Conservation (phyloP, 108 stramenopile genomes). For the Skeletonema costatum region DNA sequence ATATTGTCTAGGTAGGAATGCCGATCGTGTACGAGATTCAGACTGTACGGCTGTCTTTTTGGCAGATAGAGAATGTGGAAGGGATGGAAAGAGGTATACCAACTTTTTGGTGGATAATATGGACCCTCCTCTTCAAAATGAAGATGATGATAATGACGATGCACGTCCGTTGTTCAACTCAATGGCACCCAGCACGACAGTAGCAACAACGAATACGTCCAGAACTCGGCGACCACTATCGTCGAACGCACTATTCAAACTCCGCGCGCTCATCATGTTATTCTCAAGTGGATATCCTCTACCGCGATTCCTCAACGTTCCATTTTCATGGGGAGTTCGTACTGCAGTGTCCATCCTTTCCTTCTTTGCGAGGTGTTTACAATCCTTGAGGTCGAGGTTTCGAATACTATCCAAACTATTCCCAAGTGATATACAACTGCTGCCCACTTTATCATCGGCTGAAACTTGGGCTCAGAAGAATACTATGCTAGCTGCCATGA, state of each 20-base stretch:
- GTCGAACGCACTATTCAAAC: conserved; percentile 33
- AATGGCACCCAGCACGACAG: neutral
- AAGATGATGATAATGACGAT: neutral
- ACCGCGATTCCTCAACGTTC: conserved; percentile 59
- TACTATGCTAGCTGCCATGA: conserved; percentile 90
- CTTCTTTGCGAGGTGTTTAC: conserved; percentile 36
- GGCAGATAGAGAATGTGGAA: conserved; percentile 70
- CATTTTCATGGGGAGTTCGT: conserved; percentile 69
- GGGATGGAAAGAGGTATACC: conserved; percentile 46
- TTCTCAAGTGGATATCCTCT: conserved; percentile 83
- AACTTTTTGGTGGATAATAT: conserved; percentile 39
- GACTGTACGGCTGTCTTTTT: conserved; percentile 91
- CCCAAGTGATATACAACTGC: conserved; percentile 25
- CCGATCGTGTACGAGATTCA: conserved; percentile 86
- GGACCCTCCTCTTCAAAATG: neutral
- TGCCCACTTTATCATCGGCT: conserved; percentile 75
- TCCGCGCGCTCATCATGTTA: conserved; percentile 55
- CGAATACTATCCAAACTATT: conserved; percentile 28
- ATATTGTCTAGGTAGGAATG: conserved; percentile 84
- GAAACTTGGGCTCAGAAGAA: conserved; percentile 92
- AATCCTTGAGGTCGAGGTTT: conserved; percentile 17
- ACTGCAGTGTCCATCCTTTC: conserved; percentile 48
- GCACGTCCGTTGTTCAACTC: neutral
- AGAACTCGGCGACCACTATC: conserved; percentile 23
- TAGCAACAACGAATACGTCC: neutral